Conservation (phyloP, 768 basidiomycete species). For the Phanerodontia chrysosporium region DNA sequence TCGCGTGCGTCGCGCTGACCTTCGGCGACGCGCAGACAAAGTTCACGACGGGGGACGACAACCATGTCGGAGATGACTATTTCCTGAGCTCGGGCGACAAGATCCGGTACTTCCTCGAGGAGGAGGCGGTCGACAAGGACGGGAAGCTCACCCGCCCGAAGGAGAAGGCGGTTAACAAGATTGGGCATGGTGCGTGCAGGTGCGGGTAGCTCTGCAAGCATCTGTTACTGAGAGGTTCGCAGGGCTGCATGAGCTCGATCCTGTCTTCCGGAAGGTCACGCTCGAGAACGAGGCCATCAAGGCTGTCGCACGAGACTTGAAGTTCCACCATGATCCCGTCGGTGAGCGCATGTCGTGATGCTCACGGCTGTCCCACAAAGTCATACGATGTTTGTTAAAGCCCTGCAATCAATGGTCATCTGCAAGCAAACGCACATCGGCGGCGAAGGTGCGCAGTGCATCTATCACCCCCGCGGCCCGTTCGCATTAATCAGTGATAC, state of each 20-base stretch:
- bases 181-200: slow-evolving; percentile 67
- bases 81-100: slow-evolving; percentile 92
- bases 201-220: too few species aligned
- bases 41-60: slow-evolving; percentile 77
- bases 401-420: slow-evolving; percentile 92
- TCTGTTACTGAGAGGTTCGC: too few species aligned
- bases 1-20: neutral
- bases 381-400: slow-evolving; percentile 32
- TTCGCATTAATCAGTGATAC: neutral
- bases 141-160: slow-evolving; percentile 73
- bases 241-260: slow-evolving; percentile 86
- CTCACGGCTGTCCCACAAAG: neutral
- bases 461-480: neutral
- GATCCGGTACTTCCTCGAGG: slow-evolving; percentile 92
- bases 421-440: slow-evolving; percentile 93
- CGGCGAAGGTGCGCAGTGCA: slow-evolving; percentile 63
- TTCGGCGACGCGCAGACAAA: slow-evolving; percentile 56
- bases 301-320: slow-evolving; percentile 68
- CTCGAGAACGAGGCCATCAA: slow-evolving; percentile 73
- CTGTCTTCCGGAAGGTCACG: slow-evolving; percentile 73
- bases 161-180: slow-evolving; percentile 88
- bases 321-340: slow-evolving; percentile 81
- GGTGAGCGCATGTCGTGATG: slow-evolving; percentile 35
- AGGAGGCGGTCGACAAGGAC: slow-evolving; percentile 68
- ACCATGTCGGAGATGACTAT: slow-evolving; percentile 89